Base-by-base conservation (phyloP, 306 rosid genomes). In the Purshia tridentata region DNA sequence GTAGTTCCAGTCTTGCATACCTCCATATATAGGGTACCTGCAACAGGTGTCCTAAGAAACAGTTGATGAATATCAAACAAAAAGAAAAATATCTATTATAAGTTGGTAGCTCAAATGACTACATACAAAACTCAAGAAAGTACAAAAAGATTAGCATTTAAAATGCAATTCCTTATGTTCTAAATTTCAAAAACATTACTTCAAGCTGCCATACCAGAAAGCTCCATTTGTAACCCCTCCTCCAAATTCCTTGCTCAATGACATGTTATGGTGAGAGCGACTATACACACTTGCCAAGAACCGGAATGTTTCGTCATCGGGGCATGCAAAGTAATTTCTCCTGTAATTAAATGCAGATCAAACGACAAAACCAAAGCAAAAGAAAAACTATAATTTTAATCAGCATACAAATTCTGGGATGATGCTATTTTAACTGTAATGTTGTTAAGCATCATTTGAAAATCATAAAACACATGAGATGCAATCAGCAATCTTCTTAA, bases 1-100 rank as follows among this genome's bases (percentile, higher is more conserved):
- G 68, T 89, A 94, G 81, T 94, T 94, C 96, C 97, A 94, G 75
- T 91, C 99, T 83, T 94, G 97, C 99, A 94, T 94, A 79, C 96
- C 99, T 62, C 99, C 99, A 61, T 91, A 91, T 65, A 94, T 72
- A 16, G 99, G 99, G 59, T 94, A 94, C 98, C 99, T 94, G 85
- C 80, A 80, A 73, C 70, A 77, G 65, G 75, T 67, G 75, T 54
- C 69, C 77, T 65, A 73, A 59, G 63, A 76, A 80, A 75, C 70
- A 81, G 82, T 59, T 54, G 68, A 79, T 77, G 75, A 69, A 80
- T 47, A 62, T 40, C 51, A 54, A 57, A 71, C 39, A 8, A 47
- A 50, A 57, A 40, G 63, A 70, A 67, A 44, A 41, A 37, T 4
- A 71, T 41, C 9, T 37, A 55, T 14, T 9, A 15, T 6, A 16